Evolutionary conservation across 2,329 filamentous ascomycete species (phyloP).

Genomic region (Aureobasidium sp.): DNA sequence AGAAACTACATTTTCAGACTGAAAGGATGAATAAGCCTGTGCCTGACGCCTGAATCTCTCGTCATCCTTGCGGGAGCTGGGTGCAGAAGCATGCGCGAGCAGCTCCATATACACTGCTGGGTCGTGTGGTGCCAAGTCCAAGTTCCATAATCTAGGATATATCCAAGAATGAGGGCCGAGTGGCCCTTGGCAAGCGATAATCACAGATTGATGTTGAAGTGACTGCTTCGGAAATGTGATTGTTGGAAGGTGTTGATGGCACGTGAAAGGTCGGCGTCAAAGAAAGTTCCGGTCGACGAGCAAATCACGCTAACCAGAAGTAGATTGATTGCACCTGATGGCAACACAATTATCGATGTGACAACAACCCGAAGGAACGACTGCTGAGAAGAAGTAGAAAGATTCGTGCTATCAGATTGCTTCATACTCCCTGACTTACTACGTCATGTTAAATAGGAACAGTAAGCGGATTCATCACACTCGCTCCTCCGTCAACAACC

Average conservation of each 20-base stretch:
- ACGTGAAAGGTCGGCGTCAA: slow-evolving; percentile 2
- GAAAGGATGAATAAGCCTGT: slow-evolving; percentile 35
- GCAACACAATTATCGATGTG: no score
- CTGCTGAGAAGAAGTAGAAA: no score
- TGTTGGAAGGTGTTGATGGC: neutral
- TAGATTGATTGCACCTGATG: neutral
- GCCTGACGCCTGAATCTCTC: slow-evolving; percentile 35
- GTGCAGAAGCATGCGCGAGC: slow-evolving; percentile 41
- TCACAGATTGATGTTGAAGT: neutral
- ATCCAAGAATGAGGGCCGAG: neutral
- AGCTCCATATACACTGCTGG: slow-evolving; percentile 30
- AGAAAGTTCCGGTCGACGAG: neutral
- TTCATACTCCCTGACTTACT: no score
- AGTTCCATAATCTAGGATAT: slow-evolving; percentile 5
- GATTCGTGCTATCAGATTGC: neutral
- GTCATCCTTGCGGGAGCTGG: slow-evolving; percentile 37
- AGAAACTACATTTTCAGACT: slow-evolving; percentile 12
- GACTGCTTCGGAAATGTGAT: neutral
- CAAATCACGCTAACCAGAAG: neutral
- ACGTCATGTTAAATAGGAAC: slow-evolving; percentile 22
- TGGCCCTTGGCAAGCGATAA: neutral
- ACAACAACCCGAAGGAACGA: no score
- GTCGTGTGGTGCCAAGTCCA: neutral
- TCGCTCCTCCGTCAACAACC: slow-evolving; percentile 55
- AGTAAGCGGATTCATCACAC: slow-evolving; percentile 30